These are phyloP conservation scores for Solanum sejunctum DNA, from an alignment of 257 asterid species.

Conservation along the genomic window DNA sequence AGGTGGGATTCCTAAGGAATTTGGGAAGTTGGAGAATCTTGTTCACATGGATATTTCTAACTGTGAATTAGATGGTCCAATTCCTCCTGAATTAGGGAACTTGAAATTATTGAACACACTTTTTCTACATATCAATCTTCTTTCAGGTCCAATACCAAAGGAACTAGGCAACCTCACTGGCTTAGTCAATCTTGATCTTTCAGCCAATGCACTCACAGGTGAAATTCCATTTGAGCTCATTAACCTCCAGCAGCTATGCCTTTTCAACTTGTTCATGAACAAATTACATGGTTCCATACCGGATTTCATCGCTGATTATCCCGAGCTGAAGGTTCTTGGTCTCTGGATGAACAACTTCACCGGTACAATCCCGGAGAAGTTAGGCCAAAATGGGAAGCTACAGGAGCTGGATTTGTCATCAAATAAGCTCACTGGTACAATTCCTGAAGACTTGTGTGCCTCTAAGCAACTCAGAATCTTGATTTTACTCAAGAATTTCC, in stretches of 20 bases:
- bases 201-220: constrained; percentile 57
- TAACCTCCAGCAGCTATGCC: constrained; percentile 38
- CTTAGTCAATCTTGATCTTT: constrained; percentile 68
- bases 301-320: constrained; percentile 55
- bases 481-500: constrained; percentile 57
- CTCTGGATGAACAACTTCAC: constrained; percentile 97
- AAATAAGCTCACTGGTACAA: constrained; percentile 84
- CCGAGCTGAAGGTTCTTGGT: constrained; percentile 49
- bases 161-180: constrained; percentile 69
- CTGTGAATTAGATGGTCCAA: constrained; percentile 60
- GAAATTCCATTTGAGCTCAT: constrained; percentile 75
- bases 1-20: constrained; percentile 77
- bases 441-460: constrained; percentile 54
- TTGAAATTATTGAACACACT: constrained; percentile 50
- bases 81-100: constrained; percentile 71
- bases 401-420: constrained; percentile 70
- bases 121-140: constrained; percentile 48
- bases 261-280: constrained; percentile 72
- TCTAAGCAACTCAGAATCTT: constrained; percentile 45
- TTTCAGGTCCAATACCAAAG: constrained; percentile 62
- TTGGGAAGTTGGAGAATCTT: constrained; percentile 62
- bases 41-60: constrained; percentile 62
- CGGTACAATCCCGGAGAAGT: constrained; percentile 53
- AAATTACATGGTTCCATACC: constrained; percentile 79
- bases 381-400: constrained; percentile 54